phyloP scores from a whole-genome alignment of 352 stramenopile species.

The Phytophthora hibernalis region DNA sequence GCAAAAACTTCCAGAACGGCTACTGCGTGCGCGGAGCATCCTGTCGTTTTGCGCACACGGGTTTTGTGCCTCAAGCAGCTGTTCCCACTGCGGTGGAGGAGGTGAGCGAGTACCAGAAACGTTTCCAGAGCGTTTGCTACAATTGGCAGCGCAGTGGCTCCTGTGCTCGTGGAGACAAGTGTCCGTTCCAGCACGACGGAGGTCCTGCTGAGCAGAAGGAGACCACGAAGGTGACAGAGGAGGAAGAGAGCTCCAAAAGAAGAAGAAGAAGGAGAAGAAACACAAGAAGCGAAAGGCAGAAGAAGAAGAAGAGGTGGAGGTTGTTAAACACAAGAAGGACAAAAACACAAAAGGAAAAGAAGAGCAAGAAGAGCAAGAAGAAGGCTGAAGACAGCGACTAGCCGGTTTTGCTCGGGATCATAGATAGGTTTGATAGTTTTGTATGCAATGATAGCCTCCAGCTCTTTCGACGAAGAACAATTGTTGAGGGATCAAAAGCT shows the following conservation, averaged over 20 bases:
- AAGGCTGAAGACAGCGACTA: slow-evolving; percentile 30
- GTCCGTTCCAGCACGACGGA: slow-evolving; percentile 60
- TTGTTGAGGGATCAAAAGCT: no score
- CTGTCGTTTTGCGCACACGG: slow-evolving; percentile 67
- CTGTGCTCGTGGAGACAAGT: slow-evolving; percentile 51
- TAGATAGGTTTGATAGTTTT: slow-evolving; percentile 29
- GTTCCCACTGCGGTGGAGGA: slow-evolving; percentile 49
- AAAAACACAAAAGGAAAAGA: slow-evolving; percentile 44
- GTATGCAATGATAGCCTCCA: slow-evolving; percentile 5
- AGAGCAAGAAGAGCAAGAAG: slow-evolving; percentile 46
- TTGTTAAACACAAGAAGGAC: slow-evolving; percentile 26
- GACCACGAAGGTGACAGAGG: background rate
- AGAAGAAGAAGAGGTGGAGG: slow-evolving; percentile 15
- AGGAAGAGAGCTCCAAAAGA: slow-evolving; percentile 19
- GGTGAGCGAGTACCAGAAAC: slow-evolving; percentile 69
- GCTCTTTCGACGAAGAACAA: no score
- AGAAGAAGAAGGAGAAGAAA: slow-evolving; percentile 40
- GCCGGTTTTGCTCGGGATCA: background rate
- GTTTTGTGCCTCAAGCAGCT: slow-evolving; percentile 23
- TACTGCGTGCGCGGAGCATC: slow-evolving; percentile 55
- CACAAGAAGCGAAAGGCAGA: slow-evolving; percentile 34
- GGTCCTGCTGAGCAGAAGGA: background rate
- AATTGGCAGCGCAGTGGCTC: slow-evolving; percentile 60
- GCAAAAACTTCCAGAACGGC: slow-evolving; percentile 58
- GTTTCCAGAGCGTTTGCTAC: slow-evolving; percentile 72